Evolutionary conservation across 768 basidiomycete genomes (phyloP), one percentile per base, ranked within the genome.

Genomic region (Baorangia bicolor): DNA sequence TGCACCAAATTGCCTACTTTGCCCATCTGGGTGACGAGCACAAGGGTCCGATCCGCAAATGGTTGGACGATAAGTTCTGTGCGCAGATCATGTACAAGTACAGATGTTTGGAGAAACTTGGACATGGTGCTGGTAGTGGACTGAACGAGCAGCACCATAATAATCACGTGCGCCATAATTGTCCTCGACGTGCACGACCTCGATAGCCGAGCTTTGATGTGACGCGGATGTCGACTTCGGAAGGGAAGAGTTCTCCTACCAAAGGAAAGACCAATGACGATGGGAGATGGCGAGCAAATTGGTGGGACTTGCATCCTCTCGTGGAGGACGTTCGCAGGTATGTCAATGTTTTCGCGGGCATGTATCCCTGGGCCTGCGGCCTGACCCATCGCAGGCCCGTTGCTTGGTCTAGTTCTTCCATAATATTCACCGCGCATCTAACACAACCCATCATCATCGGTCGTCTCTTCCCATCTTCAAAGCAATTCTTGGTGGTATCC

Each of bases 21-120:
- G 37, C 91, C 90, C 57, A 92, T 69, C 71, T 98, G 95, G 1
- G 93, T 94, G 50, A 98, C 79, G 23, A 97, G 77, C n/a, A 97
- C 86, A 20, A 98, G 76, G 13, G 84, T 75, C 25, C 92, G 81
- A 73, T 98, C 95, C 50, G 82, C 81, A 68, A 84, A 98, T 0
- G 77, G 75, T 64, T 97, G 93, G 8, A 95, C 68, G 42, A 94
- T 61, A 16, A 97, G 73, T 51, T 95, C 86, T 2, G 92, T 97
- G 18, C 68, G 72, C 13, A 78, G 72, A 13, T 83, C 88, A 41
- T 81, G 68, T 12, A 94, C 63, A 5, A 77, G 66, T 37, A 79
- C 75, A 10, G 79, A 78, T 23, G 78, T 70, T 55, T 87, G 85
- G 16, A 60, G 56, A 51, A 59, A 49, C 61, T 43, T 63, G 48